Evolutionary conservation across 257 asterid genomes (phyloP).

Genomic region (Thymus quinquecostatus): DNA sequence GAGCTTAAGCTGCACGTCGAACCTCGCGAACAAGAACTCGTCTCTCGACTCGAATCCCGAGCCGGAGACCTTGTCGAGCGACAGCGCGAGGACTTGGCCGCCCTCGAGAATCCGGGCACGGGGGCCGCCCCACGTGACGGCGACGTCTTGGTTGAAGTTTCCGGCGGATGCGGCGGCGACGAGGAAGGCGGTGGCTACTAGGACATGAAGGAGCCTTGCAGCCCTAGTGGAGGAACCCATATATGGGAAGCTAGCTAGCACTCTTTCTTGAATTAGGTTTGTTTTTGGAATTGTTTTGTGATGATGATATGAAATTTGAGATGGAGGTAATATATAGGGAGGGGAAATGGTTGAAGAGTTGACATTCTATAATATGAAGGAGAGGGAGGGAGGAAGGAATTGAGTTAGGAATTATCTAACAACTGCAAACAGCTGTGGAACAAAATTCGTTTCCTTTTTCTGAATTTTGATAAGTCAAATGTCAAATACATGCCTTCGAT

Average conservation of each 20-base stretch:
- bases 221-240: constrained; percentile 20
- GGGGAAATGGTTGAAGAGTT: constrained; percentile 19
- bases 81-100: constrained; percentile 53
- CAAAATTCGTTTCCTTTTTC: not conserved
- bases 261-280: too few relatives aligned
- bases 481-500: too few relatives aligned
- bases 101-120: constrained; percentile 43
- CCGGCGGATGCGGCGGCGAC: constrained; percentile 50
- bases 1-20: constrained; percentile 70
- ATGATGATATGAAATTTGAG: not conserved
- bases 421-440: constrained; percentile 42
- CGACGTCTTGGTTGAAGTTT: constrained; percentile 51
- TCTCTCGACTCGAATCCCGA: constrained; percentile 64
- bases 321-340: constrained; percentile 28
- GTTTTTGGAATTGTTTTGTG: not conserved
- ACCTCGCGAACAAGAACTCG: constrained; percentile 47
- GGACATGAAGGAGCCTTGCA: constrained; percentile 24
- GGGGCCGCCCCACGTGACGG: constrained; percentile 52
- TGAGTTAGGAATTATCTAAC: constrained; percentile 12
- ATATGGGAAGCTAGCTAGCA: not conserved
- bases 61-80: constrained; percentile 66
- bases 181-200: constrained; percentile 37
- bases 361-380: constrained; percentile 23
- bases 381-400: constrained; percentile 14
- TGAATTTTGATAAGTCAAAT: too few relatives aligned